Percentiles rank a stretch among this genome's conserved stretches.
Conservation (phyloP, 2,329 filamentous ascomycete genomes). For the Cladobotryum mycophilum region DNA sequence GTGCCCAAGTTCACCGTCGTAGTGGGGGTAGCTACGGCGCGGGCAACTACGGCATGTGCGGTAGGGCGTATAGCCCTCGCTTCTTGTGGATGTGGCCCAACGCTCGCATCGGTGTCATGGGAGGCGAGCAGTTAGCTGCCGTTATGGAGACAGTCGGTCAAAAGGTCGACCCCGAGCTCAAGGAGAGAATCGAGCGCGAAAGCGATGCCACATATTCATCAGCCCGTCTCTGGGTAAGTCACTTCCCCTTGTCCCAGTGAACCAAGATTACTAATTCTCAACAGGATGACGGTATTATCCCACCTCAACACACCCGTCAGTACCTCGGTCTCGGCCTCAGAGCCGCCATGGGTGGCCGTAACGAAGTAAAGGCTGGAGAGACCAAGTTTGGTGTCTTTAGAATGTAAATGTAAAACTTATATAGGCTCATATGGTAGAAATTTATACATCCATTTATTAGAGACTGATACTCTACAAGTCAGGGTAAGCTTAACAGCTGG, state of each 20-base stretch:
- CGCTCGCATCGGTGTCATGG: slow-evolving; percentile 95
- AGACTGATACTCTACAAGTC: no score
- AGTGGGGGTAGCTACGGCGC: slow-evolving; percentile 90
- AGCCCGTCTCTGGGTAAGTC: slow-evolving; percentile 76
- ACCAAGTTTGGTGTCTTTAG: slow-evolving; percentile 76
- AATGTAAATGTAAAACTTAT: slow-evolving; percentile 49
- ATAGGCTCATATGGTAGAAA: no score
- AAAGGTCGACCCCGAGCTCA: slow-evolving; percentile 71
- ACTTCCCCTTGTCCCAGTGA: background rate
- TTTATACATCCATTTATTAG: no score
- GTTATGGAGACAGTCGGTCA: slow-evolving; percentile 96
- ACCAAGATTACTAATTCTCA: background rate
- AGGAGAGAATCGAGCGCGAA: slow-evolving; percentile 79
- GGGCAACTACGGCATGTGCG: slow-evolving; percentile 98
- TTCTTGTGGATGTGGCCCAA: slow-evolving; percentile 98
- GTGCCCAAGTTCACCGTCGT: slow-evolving; percentile 97
- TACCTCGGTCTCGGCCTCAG: slow-evolving; percentile 68
- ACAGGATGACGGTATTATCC: slow-evolving; percentile 74
- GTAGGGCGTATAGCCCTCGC: slow-evolving; percentile 82
- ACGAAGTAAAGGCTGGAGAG: slow-evolving; percentile 52
- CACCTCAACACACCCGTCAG: slow-evolving; percentile 65
- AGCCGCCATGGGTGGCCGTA: slow-evolving; percentile 63
- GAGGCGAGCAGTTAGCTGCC: slow-evolving; percentile 78
- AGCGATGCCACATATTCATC: slow-evolving; percentile 85
- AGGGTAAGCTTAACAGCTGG: no score